Evolutionary conservation across 2,329 filamentous ascomycete genomes (phyloP).

Genomic region (Metarhizium rileyi): DNA sequence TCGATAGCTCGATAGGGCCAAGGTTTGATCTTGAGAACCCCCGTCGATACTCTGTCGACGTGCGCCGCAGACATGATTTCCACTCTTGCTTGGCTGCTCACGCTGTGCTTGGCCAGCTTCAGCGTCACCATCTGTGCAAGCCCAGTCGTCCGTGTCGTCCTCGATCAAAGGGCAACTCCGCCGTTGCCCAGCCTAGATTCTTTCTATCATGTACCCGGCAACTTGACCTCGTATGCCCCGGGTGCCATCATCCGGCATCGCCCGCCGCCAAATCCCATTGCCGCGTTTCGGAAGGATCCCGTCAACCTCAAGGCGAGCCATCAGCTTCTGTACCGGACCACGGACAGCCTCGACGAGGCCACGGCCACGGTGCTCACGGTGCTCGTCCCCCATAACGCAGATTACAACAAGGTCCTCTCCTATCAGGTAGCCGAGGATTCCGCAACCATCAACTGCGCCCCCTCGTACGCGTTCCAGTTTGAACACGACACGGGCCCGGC

Average conservation of each 20-base stretch:
- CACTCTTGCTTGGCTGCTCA: background rate
- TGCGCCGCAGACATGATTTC: background rate
- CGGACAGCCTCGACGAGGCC: conserved; percentile 23
- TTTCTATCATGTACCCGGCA: background rate
- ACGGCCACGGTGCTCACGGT: conserved; percentile 29
- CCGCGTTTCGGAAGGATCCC: background rate
- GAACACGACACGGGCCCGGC: conserved; percentile 8
- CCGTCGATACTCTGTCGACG: no score
- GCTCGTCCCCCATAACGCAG: conserved; percentile 24
- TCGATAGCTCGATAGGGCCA: no score
- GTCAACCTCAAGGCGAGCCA: conserved; percentile 11
- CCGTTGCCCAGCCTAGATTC: background rate
- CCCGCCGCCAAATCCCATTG: background rate
- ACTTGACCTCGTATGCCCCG: background rate
- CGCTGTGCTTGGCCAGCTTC: background rate
- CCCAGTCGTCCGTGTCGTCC: background rate
- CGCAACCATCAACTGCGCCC: conserved; percentile 25
- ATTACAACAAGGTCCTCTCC: conserved; percentile 24
- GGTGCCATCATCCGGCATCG: conserved; percentile 1
- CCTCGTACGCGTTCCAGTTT: conserved; percentile 17
- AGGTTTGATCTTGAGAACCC: no score
- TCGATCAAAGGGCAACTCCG: background rate
- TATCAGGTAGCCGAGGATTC: conserved; percentile 33
- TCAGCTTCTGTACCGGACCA: conserved; percentile 32
- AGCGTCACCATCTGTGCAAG: background rate